Conservation (phyloP, 2,329 filamentous ascomycete species). For the Aspergillus fumigatiaffinis region DNA sequence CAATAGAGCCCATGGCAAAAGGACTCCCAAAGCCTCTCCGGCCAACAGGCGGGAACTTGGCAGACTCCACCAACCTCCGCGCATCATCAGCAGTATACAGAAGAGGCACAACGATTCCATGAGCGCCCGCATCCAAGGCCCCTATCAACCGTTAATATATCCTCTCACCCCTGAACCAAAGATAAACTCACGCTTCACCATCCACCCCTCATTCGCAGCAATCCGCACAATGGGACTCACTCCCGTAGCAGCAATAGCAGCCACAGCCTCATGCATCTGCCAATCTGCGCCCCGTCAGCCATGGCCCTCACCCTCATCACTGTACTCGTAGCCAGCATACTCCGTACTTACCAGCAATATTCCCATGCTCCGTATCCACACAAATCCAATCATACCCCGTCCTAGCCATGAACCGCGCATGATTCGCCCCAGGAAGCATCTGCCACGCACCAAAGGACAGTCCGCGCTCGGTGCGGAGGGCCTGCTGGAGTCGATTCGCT, state of each 20-base stretch:
- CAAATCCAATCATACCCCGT: constrained; percentile 53
- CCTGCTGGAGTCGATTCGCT: constrained; percentile 51
- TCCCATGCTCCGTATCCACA: constrained; percentile 55
- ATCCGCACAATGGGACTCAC: constrained; percentile 47
- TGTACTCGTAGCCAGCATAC: constrained; percentile 4
- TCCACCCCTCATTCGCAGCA: constrained; percentile 57
- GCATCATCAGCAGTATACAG: constrained; percentile 53
- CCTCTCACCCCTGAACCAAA: neutral
- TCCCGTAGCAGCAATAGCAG: constrained; percentile 40
- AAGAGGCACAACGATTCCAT: constrained; percentile 55
- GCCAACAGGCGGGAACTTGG: constrained; percentile 55
- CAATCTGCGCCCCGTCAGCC: constrained; percentile 14
- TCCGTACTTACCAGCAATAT: constrained; percentile 45
- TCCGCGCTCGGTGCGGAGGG: constrained; percentile 45
- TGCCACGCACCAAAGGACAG: constrained; percentile 57
- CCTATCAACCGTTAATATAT: constrained; percentile 23
- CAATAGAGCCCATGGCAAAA: constrained; percentile 46
- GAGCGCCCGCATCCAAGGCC: constrained; percentile 57
- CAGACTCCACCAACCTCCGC: constrained; percentile 47
- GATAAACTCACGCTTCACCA: constrained; percentile 52
- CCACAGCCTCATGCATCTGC: constrained; percentile 55
- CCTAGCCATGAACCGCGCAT: constrained; percentile 50
- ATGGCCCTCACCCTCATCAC: neutral
- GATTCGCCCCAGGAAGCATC: constrained; percentile 54
- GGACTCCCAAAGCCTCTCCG: constrained; percentile 55